Conservation (phyloP, 2,329 filamentous ascomycete species). For the Corniculantispora saksenae region DNA sequence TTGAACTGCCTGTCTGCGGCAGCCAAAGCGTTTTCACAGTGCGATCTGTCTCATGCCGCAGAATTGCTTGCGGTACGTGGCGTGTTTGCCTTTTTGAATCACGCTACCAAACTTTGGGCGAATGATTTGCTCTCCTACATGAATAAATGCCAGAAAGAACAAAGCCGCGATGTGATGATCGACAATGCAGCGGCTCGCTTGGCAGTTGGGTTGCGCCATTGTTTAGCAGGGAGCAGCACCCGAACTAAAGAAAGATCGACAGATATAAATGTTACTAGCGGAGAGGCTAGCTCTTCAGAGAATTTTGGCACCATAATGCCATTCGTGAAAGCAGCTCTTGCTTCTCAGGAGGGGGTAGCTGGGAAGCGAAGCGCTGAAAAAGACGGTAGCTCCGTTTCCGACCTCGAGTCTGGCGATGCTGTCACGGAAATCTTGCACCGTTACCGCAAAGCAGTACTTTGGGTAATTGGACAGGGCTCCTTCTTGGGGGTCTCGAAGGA, state of each 20-base stretch:
- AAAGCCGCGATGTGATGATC: not conserved
- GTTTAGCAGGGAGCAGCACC: not conserved
- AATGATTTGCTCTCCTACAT: not conserved
- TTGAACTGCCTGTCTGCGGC: not conserved
- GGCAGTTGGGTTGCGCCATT: not conserved
- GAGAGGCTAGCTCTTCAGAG: not conserved
- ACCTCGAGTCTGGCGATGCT: not conserved
- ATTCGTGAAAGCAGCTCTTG: not conserved
- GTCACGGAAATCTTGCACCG: not conserved
- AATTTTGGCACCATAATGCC: not conserved
- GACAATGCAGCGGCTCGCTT: not conserved
- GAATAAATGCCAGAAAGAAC: not conserved
- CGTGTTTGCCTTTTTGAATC: not conserved
- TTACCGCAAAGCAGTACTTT: not conserved
- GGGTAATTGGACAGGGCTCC: not conserved
- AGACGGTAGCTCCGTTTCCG: not conserved
- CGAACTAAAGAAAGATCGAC: not conserved
- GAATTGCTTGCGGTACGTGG: not conserved
- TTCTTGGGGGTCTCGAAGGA: not conserved
- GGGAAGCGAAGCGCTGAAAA: not conserved
- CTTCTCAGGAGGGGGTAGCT: not conserved
- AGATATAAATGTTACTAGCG: not conserved
- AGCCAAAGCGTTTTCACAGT: not conserved
- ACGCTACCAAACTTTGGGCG: not conserved
- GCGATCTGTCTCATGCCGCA: not conserved